Conservation (phyloP, 257 asterid species). For the Phtheirospermum japonicum region DNA sequence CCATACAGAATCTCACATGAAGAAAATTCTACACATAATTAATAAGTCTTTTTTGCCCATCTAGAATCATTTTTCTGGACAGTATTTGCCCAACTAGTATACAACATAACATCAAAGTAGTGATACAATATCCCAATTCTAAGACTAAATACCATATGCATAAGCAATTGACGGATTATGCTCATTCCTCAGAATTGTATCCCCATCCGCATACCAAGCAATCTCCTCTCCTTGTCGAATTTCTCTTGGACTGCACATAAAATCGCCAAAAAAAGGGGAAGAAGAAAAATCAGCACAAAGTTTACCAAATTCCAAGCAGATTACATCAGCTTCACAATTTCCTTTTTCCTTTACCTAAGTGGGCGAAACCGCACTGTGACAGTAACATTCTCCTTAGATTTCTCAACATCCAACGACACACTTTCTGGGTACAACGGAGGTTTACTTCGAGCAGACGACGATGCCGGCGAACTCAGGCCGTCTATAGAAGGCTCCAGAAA, state of each 20-base stretch:
- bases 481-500: conserved; percentile 65
- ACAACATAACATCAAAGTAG: conserved; percentile 24
- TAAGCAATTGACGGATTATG: conserved; percentile 86
- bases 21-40: background rate
- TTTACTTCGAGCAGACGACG: conserved; percentile 79
- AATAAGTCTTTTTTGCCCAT: background rate
- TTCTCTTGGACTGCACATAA: conserved; percentile 76
- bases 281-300: conserved; percentile 20
- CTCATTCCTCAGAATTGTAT: conserved; percentile 89
- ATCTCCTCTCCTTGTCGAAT: conserved; percentile 98
- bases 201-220: conserved; percentile 99
- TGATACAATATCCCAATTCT: conserved; percentile 14
- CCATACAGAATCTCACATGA: conserved; percentile 6
- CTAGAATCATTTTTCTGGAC: background rate
- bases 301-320: conserved; percentile 7
- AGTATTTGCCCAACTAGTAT: background rate
- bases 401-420: conserved; percentile 48
- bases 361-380: conserved; percentile 99
- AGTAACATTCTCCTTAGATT: conserved; percentile 87
- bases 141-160: conserved; percentile 77
- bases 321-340: background rate
- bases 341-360: conserved; percentile 57
- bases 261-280: conserved; percentile 14
- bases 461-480: conserved; percentile 77
- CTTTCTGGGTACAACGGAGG: conserved; percentile 52